These are phyloP conservation scores for Hirsutella rhossiliensis DNA, from an alignment of 2,329 filamentous ascomycete species.

Conservation along the genomic window DNA sequence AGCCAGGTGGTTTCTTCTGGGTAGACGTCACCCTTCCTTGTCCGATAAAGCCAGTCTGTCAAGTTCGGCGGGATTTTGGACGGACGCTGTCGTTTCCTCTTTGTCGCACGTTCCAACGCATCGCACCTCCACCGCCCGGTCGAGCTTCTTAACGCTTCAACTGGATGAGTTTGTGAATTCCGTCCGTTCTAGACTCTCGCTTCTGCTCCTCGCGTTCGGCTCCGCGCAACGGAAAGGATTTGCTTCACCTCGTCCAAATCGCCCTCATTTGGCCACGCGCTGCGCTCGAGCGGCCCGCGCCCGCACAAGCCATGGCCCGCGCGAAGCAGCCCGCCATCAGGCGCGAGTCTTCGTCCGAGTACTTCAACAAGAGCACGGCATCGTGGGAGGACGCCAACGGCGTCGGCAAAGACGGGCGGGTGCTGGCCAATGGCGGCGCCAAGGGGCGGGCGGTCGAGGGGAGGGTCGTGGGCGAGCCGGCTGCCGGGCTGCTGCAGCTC, in stretches of 20 bases:
- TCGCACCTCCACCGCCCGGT: no score
- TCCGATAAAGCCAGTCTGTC: constrained; percentile 3
- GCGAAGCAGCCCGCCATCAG: constrained; percentile 57
- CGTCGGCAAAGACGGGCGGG: constrained; percentile 9
- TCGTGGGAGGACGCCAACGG: constrained; percentile 20
- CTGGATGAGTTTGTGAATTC: no score
- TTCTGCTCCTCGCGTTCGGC: not conserved
- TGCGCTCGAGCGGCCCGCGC: not conserved
- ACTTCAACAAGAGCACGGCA: constrained; percentile 37
- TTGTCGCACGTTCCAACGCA: not conserved
- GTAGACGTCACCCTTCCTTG: not conserved
- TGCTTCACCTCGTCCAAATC: not conserved
- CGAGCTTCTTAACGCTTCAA: not conserved
- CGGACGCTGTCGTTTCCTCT: no score
- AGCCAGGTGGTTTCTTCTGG: not conserved
- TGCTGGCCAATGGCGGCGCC: not conserved
- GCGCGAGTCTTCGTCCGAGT: constrained; percentile 55
- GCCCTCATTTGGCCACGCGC: not conserved
- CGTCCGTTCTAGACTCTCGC: not conserved
- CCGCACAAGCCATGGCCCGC: constrained; percentile 46
- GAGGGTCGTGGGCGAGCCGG: not conserved
- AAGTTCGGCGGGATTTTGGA: no score
- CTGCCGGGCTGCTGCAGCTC: constrained; percentile 48
- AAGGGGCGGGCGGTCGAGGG: not conserved
- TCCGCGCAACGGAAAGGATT: not conserved